Evolutionary conservation across 352 stramenopile species (phyloP), one percentile per base, ranked within the genome.

Genomic region (Phytophthora sp.): DNA sequence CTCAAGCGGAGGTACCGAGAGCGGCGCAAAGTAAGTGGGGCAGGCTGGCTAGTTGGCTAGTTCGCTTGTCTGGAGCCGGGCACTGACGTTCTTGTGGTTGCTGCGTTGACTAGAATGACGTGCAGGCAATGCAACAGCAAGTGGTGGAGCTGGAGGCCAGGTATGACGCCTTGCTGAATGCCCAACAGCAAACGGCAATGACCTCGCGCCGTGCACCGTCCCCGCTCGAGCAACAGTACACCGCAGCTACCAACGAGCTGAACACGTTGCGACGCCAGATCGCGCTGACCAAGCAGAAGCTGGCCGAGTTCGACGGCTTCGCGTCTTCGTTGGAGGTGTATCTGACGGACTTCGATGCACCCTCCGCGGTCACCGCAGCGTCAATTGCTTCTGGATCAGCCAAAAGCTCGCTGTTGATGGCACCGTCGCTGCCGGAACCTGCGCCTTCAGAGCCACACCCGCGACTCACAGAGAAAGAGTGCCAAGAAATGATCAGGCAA

Each of bases 401-500:
- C 3, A 62, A 67, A 34, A 69, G 61, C 32, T 63, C 64, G 2
- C 28, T 69, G 35, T 34, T 75, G 8, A 62, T 68, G 38, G 42
- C 41, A 11, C 31, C 54, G 46, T 73, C 58, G 4, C 31, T 69
- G 17, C 45, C 45, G 4, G 11, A 39, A 27, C 58, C 44, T 34
- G 21, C 26, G 30, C 32, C 41, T 10, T 28, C 52, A 4, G 39
- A 45, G 17, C 5, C 54, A 1, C 41, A 48, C 20, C 24, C 63
- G 17, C 57, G 46, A 21, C 66, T 81, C 15, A 79, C 68, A 4
- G 58, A 73, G 10, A 17, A 41, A 13, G 60, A 68, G 49, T 77
- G 69, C 37, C 74, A 77, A 20, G 66, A 77, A 30, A 81, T 79
- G 68, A 81, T 84, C 52, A 78, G 77, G 61, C 50, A 72, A 38